These are phyloP conservation scores for Furcasterigmium sp. DNA, from an alignment of 2,329 filamentous ascomycete genomes.

Conservation along the genomic window DNA sequence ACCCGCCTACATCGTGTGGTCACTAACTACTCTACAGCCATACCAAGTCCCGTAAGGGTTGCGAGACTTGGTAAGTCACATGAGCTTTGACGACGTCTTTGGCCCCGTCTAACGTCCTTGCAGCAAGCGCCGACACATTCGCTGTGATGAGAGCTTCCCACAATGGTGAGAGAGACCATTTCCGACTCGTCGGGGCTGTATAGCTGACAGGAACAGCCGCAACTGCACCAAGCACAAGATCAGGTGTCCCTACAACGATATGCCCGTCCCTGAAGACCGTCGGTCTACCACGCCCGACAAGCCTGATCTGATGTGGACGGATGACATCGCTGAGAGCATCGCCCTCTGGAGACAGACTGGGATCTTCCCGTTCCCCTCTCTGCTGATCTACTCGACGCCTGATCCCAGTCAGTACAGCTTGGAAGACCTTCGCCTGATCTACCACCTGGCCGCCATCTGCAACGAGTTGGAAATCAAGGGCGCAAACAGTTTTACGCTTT, in stretches of 20 bases:
- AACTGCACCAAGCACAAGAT: slow-evolving; percentile 99
- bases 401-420: slow-evolving; percentile 67
- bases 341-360: slow-evolving; percentile 80
- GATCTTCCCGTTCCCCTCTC: slow-evolving; percentile 77
- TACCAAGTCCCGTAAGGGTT: slow-evolving; percentile 98
- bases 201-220: slow-evolving; percentile 54
- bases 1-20: not conserved
- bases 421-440: slow-evolving; percentile 81
- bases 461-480: slow-evolving; percentile 73
- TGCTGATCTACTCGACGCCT: slow-evolving; percentile 70
- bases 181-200: too few species aligned
- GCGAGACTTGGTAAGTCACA: slow-evolving; percentile 71
- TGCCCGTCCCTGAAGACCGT: slow-evolving; percentile 61
- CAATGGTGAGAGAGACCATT: slow-evolving; percentile 70
- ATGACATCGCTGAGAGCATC: slow-evolving; percentile 76
- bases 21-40: slow-evolving; percentile 54
- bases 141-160: slow-evolving; percentile 95
- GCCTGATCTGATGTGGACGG: slow-evolving; percentile 76
- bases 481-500: slow-evolving; percentile 80
- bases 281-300: slow-evolving; percentile 56
- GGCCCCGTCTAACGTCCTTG: not conserved
- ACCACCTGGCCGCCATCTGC: slow-evolving; percentile 83
- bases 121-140: slow-evolving; percentile 88
- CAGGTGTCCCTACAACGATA: slow-evolving; percentile 95
- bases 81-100: not conserved